Base-by-base conservation (phyloP, 805 yeast genomes). In the Torulaspora delbrueckii region DNA sequence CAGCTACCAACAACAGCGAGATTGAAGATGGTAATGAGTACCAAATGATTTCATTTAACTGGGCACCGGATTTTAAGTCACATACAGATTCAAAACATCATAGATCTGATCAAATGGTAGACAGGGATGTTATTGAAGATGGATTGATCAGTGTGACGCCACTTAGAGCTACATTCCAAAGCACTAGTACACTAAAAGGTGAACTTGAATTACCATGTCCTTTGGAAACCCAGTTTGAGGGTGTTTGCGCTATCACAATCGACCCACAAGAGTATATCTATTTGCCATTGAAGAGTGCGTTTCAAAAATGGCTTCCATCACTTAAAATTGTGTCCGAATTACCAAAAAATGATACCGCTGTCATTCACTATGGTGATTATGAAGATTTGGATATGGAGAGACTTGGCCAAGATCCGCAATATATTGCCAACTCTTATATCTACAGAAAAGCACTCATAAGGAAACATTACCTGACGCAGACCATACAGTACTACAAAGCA, bases 381-480 rank as follows among this genome's bases (percentile, higher is more conserved):
- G 99, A 91, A 61, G 88, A 85, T 39, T 66, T 89, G 18, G 86
- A 90, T 58, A 77, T 89, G 58, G 97, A 90, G 55, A 68, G 71
- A 56, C 45, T 64, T 14, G 62, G 70, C 19, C 70, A 75, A 0
- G 44, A 54, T 9, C 42, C 47, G 32, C 43, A 54, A 23, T 90
- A 89, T 63, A 69, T 79, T 44, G 72, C 85, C 2, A 86, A 90
- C 50, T 81, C 96, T 2, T 91, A 87, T 63, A 79, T 89, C 34
- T 91, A 85, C 64, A 74, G 99, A 55, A 93, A 93, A 62, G 96
- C 91, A 0, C 68, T 93, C 45, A 93, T 91, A 40, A 76, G 99
- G 50, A 93, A 93, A 63, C 95, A 93, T 64, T 90, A 81, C 57
- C 69, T 93, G 49, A 79, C 93, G n/a, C 82, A 87, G 57, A 86